Conservation (phyloP, 805 yeast species). For the Ogataea corticis region DNA sequence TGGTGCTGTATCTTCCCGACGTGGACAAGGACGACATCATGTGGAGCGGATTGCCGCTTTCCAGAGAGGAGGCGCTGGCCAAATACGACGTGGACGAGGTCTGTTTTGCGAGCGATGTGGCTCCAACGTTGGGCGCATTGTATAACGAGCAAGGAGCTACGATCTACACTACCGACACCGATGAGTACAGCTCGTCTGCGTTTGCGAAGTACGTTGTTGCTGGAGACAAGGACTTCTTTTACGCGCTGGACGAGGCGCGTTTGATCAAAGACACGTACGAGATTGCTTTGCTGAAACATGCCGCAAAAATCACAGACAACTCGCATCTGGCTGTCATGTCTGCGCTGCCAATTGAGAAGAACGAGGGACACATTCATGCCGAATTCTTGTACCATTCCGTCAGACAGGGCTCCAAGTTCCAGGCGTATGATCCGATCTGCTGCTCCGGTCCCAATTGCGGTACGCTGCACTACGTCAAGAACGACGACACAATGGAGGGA, state of each 20-base stretch:
- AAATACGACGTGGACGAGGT: slow-evolving; percentile 84
- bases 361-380: slow-evolving; percentile 93
- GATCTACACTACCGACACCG: slow-evolving; percentile 57
- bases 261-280: slow-evolving; percentile 83
- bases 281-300: slow-evolving; percentile 71
- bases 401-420: slow-evolving; percentile 88
- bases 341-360: slow-evolving; percentile 81
- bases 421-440: slow-evolving; percentile 93
- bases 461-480: slow-evolving; percentile 84
- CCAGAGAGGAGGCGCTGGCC: slow-evolving; percentile 59
- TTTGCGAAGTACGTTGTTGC: slow-evolving; percentile 41
- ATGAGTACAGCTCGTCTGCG: slow-evolving; percentile 40
- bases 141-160: slow-evolving; percentile 25
- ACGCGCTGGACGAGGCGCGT: slow-evolving; percentile 86
- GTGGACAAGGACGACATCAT: slow-evolving; percentile 86
- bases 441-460: slow-evolving; percentile 92
- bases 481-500: slow-evolving; percentile 61
- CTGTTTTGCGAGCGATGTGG: slow-evolving; percentile 55
- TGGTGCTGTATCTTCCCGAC: slow-evolving; percentile 77
- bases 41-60: slow-evolving; percentile 93
- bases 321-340: slow-evolving; percentile 92
- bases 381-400: slow-evolving; percentile 92
- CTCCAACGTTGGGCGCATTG: slow-evolving; percentile 34
- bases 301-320: slow-evolving; percentile 81
- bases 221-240: slow-evolving; percentile 51